Evolutionary conservation across 2,329 filamentous ascomycete species (phyloP).

Genomic region (Huntiella omanensis): DNA sequence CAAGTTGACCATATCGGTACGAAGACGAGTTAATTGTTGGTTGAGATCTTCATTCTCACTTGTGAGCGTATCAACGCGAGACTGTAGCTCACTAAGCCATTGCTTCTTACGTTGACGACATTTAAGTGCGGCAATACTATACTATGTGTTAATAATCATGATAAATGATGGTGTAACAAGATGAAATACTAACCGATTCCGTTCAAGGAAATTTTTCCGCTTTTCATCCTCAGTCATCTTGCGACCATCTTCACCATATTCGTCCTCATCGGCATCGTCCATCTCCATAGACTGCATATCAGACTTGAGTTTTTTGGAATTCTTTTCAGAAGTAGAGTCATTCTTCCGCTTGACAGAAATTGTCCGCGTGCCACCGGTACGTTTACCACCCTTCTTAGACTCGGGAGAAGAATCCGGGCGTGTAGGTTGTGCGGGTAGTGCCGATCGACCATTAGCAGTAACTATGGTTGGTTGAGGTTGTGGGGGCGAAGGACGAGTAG

Average conservation of each 20-base stretch:
- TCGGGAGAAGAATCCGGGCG: slow-evolving; percentile 24
- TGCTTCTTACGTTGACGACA: slow-evolving; percentile 98
- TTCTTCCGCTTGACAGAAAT: slow-evolving; percentile 46
- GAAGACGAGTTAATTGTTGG: slow-evolving; percentile 62
- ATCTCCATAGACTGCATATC: slow-evolving; percentile 20
- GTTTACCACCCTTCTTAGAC: slow-evolving; percentile 5
- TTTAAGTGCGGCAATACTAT: slow-evolving; percentile 83
- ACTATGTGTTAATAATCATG: background rate
- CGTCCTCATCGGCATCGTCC: slow-evolving; percentile 3
- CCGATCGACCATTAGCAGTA: background rate
- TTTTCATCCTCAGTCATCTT: slow-evolving; percentile 99
- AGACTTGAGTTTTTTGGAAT: slow-evolving; percentile 59
- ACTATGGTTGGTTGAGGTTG: background rate
- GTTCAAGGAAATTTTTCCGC: slow-evolving; percentile 89
- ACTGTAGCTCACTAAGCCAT: slow-evolving; percentile 87
- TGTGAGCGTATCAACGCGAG: slow-evolving; percentile 84
- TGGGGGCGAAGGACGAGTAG: background rate
- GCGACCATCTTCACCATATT: slow-evolving; percentile 31
- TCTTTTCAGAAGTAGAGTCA: slow-evolving; percentile 27
- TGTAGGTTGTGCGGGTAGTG: background rate
- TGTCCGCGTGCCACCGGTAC: slow-evolving; percentile 14
- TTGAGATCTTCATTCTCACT: slow-evolving; percentile 79
- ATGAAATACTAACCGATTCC: slow-evolving; percentile 56
- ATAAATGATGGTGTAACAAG: slow-evolving; percentile 14
- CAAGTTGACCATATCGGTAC: slow-evolving; percentile 85